Base-by-base conservation (phyloP, 768 basidiomycete genomes). In the Trametes sanguinea region DNA sequence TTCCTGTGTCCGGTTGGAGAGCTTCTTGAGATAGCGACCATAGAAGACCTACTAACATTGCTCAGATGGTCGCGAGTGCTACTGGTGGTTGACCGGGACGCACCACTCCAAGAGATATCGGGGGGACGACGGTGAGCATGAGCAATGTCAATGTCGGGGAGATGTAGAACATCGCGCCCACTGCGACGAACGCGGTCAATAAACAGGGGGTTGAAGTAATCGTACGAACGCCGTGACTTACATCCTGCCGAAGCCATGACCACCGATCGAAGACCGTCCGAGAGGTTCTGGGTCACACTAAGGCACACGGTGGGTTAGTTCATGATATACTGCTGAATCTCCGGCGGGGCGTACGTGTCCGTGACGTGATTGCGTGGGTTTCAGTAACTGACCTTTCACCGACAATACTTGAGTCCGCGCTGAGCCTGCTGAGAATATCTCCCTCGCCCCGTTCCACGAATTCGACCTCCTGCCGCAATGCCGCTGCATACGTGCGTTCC, bases 231-330 rank as follows among this genome's bases (percentile, higher is more conserved):
- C 50, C 2, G 22, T 30, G 27, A 81, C 90, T 74, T 74, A 95
- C 94, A 80, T 54, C 96, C 96, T 66, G 94, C 95, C n/a, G 89
- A 86, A 35, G 94, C 92, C 81, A 96, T 95, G 37, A 98, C 92
- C 37, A 94, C 73, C 0, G 95, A 91, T 50, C 93, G 88, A 45
- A 87, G 76, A 22, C 89, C 90, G 70, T 92, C 90, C 1, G 90
- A 91, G 33, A 92, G 81, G 63, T 92, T 89, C 73, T 89, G 88
- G 0, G 90, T 90, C 5, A 91, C 80, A 63, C 89, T 90, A 45
- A n/a, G 8, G 14, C n/a, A 16, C 13, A 46, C 17, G 59, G 33
- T 45, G 39, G 33, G 56, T 63, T n/a, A 63, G 50, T 40, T 29
- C 16, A 13, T 22, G 7, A 4, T 14, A 16, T 22, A 14, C 2